Evolutionary conservation across 257 asterid species (phyloP).

Genomic region (Henckelia pumila): DNA sequence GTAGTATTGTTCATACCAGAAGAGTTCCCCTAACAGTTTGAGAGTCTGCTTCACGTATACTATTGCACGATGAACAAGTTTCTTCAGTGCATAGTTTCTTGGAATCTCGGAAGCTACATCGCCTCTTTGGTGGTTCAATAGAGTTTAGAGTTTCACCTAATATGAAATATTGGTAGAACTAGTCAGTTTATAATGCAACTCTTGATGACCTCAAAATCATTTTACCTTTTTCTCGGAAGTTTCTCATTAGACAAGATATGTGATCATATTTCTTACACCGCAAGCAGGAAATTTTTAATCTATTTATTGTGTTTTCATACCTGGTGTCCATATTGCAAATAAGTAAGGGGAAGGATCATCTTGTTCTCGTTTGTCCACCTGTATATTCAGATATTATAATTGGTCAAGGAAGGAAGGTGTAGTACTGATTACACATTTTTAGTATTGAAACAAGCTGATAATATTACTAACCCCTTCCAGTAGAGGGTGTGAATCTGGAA

Average conservation of each 20-base stretch:
- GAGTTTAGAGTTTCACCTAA: slow-evolving; percentile 90
- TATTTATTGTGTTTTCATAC: slow-evolving; percentile 37
- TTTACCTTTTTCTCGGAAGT: slow-evolving; percentile 4
- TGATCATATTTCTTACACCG: slow-evolving; percentile 17
- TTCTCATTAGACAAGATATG: slow-evolving; percentile 6
- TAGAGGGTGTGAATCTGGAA: slow-evolving; percentile 92
- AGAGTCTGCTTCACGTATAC: slow-evolving; percentile 77
- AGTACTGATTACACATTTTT: slow-evolving; percentile 13
- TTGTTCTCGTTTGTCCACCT: slow-evolving; percentile 85
- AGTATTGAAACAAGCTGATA: slow-evolving; percentile 17
- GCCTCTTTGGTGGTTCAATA: slow-evolving; percentile 76
- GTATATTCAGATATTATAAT: slow-evolving; percentile 34
- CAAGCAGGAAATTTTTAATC: background rate
- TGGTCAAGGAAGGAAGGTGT: slow-evolving; percentile 22
- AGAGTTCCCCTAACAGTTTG: slow-evolving; percentile 93
- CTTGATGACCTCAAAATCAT: slow-evolving; percentile 1
- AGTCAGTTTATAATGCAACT: slow-evolving; percentile 15
- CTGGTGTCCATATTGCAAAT: slow-evolving; percentile 99
- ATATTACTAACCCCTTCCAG: slow-evolving; percentile 68
- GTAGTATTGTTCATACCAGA: slow-evolving; percentile 52
- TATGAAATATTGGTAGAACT: slow-evolving; percentile 23
- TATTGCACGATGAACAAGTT: slow-evolving; percentile 86
- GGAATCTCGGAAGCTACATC: slow-evolving; percentile 62
- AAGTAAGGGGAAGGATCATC: slow-evolving; percentile 94
- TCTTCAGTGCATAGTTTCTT: slow-evolving; percentile 64